phyloP scores from a whole-genome alignment of 345 rosid species.

The Microthlaspi erraticum region DNA sequence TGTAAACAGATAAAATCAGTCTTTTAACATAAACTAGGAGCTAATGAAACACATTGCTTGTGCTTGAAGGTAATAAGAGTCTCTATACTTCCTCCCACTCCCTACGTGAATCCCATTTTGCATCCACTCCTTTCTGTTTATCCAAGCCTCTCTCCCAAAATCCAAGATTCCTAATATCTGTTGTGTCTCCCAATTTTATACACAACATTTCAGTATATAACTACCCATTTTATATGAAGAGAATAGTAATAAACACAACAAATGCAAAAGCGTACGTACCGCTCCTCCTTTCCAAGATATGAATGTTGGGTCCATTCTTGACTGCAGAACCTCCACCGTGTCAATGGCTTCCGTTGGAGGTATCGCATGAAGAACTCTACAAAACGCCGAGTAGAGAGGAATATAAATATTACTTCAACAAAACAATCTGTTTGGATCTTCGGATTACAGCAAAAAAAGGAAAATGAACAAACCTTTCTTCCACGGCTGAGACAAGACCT shows the following conservation, averaged over 20 bases:
- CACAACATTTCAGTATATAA: not conserved
- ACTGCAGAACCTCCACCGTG: constrained; percentile 68
- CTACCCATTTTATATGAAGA: not conserved
- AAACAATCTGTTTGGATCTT: not conserved
- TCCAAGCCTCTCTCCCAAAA: constrained; percentile 90
- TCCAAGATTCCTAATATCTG: constrained; percentile 86
- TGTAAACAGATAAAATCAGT: not conserved
- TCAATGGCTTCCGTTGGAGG: constrained; percentile 82
- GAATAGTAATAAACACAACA: not conserved
- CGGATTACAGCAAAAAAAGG: not conserved
- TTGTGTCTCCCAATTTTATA: not conserved
- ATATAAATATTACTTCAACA: constrained; percentile 21
- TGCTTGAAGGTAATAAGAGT: constrained; percentile 83
- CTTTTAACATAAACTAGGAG: constrained; percentile 38
- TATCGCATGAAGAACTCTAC: constrained; percentile 84
- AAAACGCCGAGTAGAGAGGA: constrained; percentile 23
- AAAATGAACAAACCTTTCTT: constrained; percentile 69
- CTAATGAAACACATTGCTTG: constrained; percentile 84
- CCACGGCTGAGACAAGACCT: constrained; percentile 73
- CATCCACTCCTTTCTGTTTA: constrained; percentile 86
- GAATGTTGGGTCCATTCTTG: constrained; percentile 70
- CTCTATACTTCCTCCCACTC: constrained; percentile 84
- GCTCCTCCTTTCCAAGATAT: constrained; percentile 93
- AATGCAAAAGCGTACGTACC: constrained; percentile 48
- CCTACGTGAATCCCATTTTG: constrained; percentile 76